Base-by-base conservation (phyloP, 139 green algal genomes). In the Chlamydomonas sp. region DNA sequence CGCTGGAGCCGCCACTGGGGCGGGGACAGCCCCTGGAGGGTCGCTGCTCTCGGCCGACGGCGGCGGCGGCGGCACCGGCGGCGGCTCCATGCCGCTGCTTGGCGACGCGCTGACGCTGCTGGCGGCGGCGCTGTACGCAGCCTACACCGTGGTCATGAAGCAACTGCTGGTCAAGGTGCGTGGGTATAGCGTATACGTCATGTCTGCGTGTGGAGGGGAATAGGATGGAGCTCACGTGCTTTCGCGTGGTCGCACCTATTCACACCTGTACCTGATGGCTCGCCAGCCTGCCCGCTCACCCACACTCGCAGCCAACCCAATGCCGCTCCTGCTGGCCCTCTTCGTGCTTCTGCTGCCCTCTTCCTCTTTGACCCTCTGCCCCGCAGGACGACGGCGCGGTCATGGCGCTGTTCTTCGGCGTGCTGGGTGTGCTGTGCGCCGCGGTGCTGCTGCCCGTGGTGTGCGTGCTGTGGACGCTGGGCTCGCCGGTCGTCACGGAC, bases 91-190 rank as follows among this genome's bases (percentile, higher is more conserved):
- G 3, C 79, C 84, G 71, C 72, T 89, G 73, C 49, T 84, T 6
- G 97, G 97, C 5, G 97, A 99, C 87, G 8, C 95, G 63, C 91
- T 99, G 67, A 93, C 90, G 62, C 91, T 99, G 5, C 31, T 95
- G 63, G 96, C 95, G 12, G 94, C 96, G 2, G 76, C 93, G 4
- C 88, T 97, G 20, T 99, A 99, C 89, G 97, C 92, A 3, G 17
- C 64, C 16, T 99, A 99, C 93, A 98, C 97, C 0, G 89, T 98
- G 8, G 79, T 96, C 12, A 91, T 98, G 75, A 82, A 91, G 0
- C 88, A 88, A 2, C 61, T 83, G 74, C 75, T 88, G 75, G 63
- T 83, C 75, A 88, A 88, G 84, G 84, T 63, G 80, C 62, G 77
- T 20, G 12, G 79, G 63, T 57, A 73, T 73, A 8, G 8, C 6